Conservation (phyloP, 164 flowering plant genomes). For the Kalanchoe fedtschenkoi region DNA sequence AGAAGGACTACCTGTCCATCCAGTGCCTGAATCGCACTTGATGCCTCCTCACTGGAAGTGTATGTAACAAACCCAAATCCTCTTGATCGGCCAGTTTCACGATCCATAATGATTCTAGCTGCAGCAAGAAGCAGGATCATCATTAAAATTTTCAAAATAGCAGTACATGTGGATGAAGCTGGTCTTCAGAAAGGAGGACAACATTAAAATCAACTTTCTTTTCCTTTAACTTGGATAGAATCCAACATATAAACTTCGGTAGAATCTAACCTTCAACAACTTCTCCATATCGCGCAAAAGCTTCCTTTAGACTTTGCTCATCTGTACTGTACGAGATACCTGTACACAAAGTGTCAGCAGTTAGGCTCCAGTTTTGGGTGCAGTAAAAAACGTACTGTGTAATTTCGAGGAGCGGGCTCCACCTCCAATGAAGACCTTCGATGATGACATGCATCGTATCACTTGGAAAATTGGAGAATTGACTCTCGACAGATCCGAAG, state of each 20-base stretch:
- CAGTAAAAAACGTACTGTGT: background rate
- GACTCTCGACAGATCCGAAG: conserved; percentile 17
- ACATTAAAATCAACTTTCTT: too few species aligned
- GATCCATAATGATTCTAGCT: conserved; percentile 7
- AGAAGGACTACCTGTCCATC: conserved; percentile 5
- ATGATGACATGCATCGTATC: conserved; percentile 47
- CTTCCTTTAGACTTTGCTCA: conserved; percentile 32
- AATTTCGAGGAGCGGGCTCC: background rate
- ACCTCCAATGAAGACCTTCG: conserved; percentile 62
- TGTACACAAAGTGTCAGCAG: conserved; percentile 9
- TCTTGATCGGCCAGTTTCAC: conserved; percentile 7
- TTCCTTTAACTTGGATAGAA: too few species aligned
- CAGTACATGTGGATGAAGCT: too few species aligned
- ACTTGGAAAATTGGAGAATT: conserved; percentile 34
- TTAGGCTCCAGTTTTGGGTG: background rate
- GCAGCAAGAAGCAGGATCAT: background rate
- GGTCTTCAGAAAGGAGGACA: too few species aligned
- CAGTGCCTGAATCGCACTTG: conserved; percentile 6
- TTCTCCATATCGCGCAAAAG: conserved; percentile 45
- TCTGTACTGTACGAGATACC: conserved; percentile 41
- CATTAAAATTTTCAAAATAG: background rate
- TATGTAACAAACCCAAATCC: conserved; percentile 9
- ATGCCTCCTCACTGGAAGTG: conserved; percentile 7
- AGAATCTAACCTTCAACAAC: conserved; percentile 34
- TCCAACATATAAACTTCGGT: background rate